Percentiles rank a stretch among this genome's conserved stretches.
Evolutionary conservation across 2,329 filamentous ascomycete genomes (phyloP).

Genomic region (Nemania sp.): DNA sequence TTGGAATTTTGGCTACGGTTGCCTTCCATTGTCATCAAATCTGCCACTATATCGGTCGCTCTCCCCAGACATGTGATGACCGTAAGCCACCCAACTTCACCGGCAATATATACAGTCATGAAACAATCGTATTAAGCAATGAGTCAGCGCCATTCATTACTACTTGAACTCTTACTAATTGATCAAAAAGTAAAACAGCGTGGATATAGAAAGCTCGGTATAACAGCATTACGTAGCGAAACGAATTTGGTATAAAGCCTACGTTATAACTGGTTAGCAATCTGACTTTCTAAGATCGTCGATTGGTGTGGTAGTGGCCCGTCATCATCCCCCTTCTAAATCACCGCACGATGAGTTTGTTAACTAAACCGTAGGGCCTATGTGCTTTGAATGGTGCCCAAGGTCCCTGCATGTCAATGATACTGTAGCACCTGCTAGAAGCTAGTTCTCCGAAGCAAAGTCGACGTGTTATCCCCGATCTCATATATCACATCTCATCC

Average conservation of each 20-base stretch:
- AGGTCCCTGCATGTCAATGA: background rate
- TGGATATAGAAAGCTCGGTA: no score
- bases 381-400: background rate
- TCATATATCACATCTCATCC: slow-evolving; percentile 33
- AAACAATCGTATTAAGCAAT: slow-evolving; percentile 1
- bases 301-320: no score
- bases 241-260: no score
- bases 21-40: slow-evolving; percentile 23
- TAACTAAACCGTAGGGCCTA: no score
- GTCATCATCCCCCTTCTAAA: no score
- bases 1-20: slow-evolving; percentile 11
- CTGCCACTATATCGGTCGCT: slow-evolving; percentile 11
- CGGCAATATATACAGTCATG: background rate
- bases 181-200: no score
- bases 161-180: no score
- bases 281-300: no score
- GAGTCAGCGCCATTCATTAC: no score
- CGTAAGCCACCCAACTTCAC: slow-evolving; percentile 1
- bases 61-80: slow-evolving; percentile 8
- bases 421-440: background rate
- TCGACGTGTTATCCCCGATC: background rate
- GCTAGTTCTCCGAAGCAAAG: background rate
- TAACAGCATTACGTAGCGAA: no score
- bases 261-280: no score
- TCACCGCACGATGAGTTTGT: no score